phyloP scores from a whole-genome alignment of 768 basidiomycete genomes.

The Lactarius deliciosus region DNA sequence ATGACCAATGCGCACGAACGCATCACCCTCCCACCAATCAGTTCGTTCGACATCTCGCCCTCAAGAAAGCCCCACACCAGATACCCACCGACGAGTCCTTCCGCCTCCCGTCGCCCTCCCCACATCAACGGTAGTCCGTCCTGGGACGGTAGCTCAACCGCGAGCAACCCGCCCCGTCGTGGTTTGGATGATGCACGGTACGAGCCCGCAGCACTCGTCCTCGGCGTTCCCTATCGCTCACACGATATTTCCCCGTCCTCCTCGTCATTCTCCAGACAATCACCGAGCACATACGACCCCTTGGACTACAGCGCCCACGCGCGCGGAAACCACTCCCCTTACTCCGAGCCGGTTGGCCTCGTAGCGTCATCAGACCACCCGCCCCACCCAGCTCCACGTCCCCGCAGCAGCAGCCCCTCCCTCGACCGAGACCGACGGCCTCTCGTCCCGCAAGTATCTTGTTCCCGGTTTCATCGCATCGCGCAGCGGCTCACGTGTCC shows the following conservation, averaged over 20 bases:
- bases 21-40: slow-evolving; percentile 24
- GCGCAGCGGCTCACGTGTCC: slow-evolving; percentile 17
- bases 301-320: slow-evolving; percentile 8
- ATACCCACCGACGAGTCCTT: not conserved
- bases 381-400: slow-evolving; percentile 8
- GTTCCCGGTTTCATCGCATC: slow-evolving; percentile 13
- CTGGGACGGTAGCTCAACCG: slow-evolving; percentile 17
- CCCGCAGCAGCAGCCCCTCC: slow-evolving; percentile 22
- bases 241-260: not conserved
- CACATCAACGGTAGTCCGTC: slow-evolving; percentile 14
- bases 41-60: slow-evolving; percentile 24
- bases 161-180: slow-evolving; percentile 7
- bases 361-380: slow-evolving; percentile 8
- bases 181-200: slow-evolving; percentile 14
- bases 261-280: not conserved
- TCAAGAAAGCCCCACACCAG: not conserved
- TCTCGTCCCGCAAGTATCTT: slow-evolving; percentile 13
- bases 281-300: slow-evolving; percentile 7
- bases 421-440: slow-evolving; percentile 19
- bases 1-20: slow-evolving; percentile 28
- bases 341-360: slow-evolving; percentile 18
- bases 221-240: not conserved
- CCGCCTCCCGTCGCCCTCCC: slow-evolving; percentile 3
- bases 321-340: slow-evolving; percentile 17
- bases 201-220: not conserved